Base-by-base conservation (phyloP, 768 basidiomycete genomes). In the Hysterangium stoloniferum region DNA sequence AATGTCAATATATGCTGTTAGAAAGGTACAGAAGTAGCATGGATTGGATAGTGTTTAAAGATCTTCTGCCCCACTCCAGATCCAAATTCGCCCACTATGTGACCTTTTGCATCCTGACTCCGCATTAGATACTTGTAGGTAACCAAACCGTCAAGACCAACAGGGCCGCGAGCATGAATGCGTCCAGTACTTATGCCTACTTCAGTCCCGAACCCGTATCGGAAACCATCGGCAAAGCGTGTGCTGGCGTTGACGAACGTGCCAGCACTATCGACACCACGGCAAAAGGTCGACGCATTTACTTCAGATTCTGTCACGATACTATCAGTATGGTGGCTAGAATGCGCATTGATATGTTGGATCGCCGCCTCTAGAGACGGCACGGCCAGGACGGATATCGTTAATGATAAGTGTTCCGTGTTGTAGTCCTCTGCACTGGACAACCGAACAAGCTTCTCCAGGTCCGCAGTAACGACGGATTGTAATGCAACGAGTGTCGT, bases 201-300 rank as follows among this genome's bases (percentile, higher is more conserved):
- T 67, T 98, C 96, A 4, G 96, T 94, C 2, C 96, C 96, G 57
- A 96, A 93, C 0, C 96, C 96, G 62, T 92, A 98, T 54, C 95
- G 69, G 68, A 94, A 96, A 11, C 96, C 95, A 65, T 99, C 96
- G 0, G 94, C 85, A 63, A 99, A 98, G 32, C 96, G 78, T 8
- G 96, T 97, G 61, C 86, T 91, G 6, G 94, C 94, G 59, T 99
- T 98, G 53, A 95, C 77, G 60, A 86, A 99, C 4, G 90, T 90
- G 27, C 93, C 90, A 1, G 95, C 87, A 0, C 86, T 87, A 64
- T 95, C 94, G 20, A 97, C 83, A 6, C 89, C 89, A 15, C 85
- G 76, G 63, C 84, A 88, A 70, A 97, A 99, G 27, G 69, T 70
- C 27, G 80, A 73, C 32, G 78, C 80, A 27, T 83, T 77, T 6